Evolutionary conservation across 192 early-diverging fungal genomes (phyloP).

Genomic region (Entomortierella parvispora): DNA sequence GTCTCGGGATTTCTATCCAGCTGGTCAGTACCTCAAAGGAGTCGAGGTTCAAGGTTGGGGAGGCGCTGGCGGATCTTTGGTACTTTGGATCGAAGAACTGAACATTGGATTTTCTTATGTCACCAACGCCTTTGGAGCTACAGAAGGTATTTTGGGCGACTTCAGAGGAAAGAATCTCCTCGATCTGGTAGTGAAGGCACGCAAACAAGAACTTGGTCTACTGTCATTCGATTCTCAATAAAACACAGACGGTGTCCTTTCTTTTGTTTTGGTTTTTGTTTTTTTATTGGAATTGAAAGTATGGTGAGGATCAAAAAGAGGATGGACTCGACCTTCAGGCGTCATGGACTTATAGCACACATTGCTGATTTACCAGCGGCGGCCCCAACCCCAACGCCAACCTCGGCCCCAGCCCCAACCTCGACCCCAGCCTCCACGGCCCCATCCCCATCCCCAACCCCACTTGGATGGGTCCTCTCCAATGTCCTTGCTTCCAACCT

Average conservation of each 20-base stretch:
- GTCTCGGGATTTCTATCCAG: constrained; percentile 26
- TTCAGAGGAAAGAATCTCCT: constrained; percentile 61
- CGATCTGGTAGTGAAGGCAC: constrained; percentile 48
- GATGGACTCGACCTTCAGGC: too few species aligned
- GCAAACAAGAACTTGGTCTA: constrained; percentile 35
- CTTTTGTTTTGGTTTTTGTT: too few species aligned
- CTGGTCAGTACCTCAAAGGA: constrained; percentile 45
- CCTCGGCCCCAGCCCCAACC: constrained; percentile 10
- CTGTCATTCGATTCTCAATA: neutral
- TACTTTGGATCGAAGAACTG: constrained; percentile 65
- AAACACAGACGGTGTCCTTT: too few species aligned
- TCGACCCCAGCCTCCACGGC: neutral
- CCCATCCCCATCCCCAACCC: constrained; percentile 1
- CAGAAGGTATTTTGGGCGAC: constrained; percentile 60
- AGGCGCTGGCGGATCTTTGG: constrained; percentile 69
- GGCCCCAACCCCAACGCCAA: constrained; percentile 12
- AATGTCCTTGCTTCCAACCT: constrained; percentile 4
- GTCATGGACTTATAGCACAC: too few species aligned
- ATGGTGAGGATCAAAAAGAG: too few species aligned
- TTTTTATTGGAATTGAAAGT: too few species aligned
- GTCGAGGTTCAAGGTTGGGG: constrained; percentile 67
- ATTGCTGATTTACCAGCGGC: neutral
- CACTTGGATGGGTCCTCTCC: constrained; percentile 7
- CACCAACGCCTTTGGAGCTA: constrained; percentile 62
- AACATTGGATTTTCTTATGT: constrained; percentile 68